Conservation (phyloP, 306 rosid genomes). For the Lablab purpureus region DNA sequence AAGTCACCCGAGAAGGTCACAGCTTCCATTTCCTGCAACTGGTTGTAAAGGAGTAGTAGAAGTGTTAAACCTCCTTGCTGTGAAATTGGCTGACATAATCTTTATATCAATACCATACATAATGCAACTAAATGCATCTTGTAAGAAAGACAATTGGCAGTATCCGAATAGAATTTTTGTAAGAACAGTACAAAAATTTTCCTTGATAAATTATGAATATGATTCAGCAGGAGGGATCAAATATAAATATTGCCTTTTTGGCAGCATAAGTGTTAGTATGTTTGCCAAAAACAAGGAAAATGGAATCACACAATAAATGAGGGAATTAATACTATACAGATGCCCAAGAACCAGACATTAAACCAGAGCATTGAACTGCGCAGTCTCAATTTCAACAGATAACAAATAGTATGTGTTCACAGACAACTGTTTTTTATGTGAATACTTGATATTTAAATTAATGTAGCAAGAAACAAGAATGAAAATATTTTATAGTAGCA, state of each 20-base stretch:
- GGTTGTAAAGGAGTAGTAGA: neutral
- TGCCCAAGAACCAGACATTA: neutral
- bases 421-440: neutral
- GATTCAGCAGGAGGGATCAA: neutral
- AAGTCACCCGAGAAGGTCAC: neutral
- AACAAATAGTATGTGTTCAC: neutral
- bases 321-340: neutral
- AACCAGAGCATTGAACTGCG: neutral
- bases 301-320: neutral
- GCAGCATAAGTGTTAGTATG: neutral
- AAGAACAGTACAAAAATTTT: slow-evolving; percentile 11
- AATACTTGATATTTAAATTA: neutral
- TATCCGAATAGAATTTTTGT: neutral
- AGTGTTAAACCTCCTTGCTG: neutral
- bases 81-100: neutral
- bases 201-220: neutral
- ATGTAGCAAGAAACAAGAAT: neutral
- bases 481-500: neutral
- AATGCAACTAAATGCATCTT: neutral
- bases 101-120: neutral
- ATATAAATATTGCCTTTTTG: neutral
- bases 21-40: neutral
- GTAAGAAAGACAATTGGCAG: neutral
- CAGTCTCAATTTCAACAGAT: neutral
- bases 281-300: slow-evolving; percentile 16